These are phyloP conservation scores for Phaeosphaeria sp. DNA, from an alignment of 2,329 filamentous ascomycete genomes.

Conservation along the genomic window DNA sequence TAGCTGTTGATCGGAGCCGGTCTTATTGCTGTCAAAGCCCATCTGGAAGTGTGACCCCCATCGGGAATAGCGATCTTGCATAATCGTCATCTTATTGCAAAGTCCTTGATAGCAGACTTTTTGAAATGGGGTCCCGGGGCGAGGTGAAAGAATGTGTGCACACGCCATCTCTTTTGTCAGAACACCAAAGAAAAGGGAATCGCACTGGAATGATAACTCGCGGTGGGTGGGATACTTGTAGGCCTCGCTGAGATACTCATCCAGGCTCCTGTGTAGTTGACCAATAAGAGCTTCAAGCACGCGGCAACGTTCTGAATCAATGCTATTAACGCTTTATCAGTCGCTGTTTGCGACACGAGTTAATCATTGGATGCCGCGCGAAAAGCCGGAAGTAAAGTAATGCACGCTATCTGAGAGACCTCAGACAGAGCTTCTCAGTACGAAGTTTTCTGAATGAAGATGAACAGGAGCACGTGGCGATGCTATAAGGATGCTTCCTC, in stretches of 20 bases:
- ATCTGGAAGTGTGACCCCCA: neutral
- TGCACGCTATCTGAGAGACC: too few species aligned
- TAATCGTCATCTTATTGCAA: neutral
- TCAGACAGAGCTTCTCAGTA: too few species aligned
- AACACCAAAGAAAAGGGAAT: conserved; percentile 23
- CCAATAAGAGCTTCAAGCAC: conserved; percentile 11
- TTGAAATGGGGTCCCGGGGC: conserved; percentile 13
- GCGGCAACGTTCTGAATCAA: conserved; percentile 6
- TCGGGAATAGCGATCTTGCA: neutral
- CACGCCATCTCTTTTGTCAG: conserved; percentile 21
- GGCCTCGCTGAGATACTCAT: conserved; percentile 3
- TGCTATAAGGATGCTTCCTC: too few species aligned
- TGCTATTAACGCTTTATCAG: conserved; percentile 3
- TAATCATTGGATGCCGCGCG: too few species aligned
- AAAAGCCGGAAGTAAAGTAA: too few species aligned
- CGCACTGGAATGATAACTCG: conserved; percentile 12
- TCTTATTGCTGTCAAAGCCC: too few species aligned
- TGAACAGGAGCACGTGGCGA: too few species aligned
- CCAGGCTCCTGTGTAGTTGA: conserved; percentile 7
- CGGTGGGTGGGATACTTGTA: conserved; percentile 1
- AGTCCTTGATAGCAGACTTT: conserved; percentile 11
- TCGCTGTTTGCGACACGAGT: neutral
- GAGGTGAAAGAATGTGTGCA: conserved; percentile 6
- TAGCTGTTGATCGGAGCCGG: neutral
- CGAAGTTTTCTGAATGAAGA: too few species aligned